Evolutionary conservation across 345 rosid genomes (phyloP).

Genomic region (Boechera divaricarpa): DNA sequence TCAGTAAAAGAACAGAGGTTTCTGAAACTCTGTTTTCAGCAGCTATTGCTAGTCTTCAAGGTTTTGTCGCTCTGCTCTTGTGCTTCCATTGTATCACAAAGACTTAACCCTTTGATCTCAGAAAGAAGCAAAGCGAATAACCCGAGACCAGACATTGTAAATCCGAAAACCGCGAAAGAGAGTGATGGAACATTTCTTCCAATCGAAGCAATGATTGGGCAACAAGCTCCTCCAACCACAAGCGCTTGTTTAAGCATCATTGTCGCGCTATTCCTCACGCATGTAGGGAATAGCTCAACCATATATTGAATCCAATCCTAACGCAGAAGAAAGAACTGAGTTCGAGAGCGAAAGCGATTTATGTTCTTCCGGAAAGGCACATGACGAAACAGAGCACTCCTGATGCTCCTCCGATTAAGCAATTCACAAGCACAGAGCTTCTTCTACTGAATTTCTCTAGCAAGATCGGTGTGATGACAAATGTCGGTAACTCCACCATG

Average conservation of each 20-base stretch:
- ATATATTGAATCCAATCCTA: slow-evolving; percentile 51
- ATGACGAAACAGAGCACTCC: slow-evolving; percentile 47
- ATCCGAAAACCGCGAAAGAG: slow-evolving; percentile 50
- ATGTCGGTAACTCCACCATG: slow-evolving; percentile 50
- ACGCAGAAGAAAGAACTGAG: slow-evolving; percentile 59
- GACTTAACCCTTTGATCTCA: slow-evolving; percentile 45
- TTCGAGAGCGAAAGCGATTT: slow-evolving; percentile 48
- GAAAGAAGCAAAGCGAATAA: slow-evolving; percentile 42
- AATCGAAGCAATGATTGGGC: slow-evolving; percentile 46
- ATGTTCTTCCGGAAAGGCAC: neutral
- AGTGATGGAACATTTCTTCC: slow-evolving; percentile 34
- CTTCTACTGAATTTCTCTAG: slow-evolving; percentile 47
- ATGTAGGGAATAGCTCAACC: slow-evolving; percentile 59
- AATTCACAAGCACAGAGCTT: slow-evolving; percentile 47
- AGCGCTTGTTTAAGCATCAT: slow-evolving; percentile 54
- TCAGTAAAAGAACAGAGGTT: neutral
- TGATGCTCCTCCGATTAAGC: slow-evolving; percentile 45
- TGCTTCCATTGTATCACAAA: slow-evolving; percentile 53
- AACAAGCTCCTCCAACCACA: slow-evolving; percentile 43
- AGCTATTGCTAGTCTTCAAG: slow-evolving; percentile 15
- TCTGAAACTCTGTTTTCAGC: neutral
- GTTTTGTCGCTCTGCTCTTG: slow-evolving; percentile 45
- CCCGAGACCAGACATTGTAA: slow-evolving; percentile 36
- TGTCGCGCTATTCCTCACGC: slow-evolving; percentile 56
- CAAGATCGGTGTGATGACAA: slow-evolving; percentile 45